Percentiles rank a stretch among this genome's conserved stretches.
Evolutionary conservation across 345 rosid species (phyloP).

Genomic region (Turritis glabra): DNA sequence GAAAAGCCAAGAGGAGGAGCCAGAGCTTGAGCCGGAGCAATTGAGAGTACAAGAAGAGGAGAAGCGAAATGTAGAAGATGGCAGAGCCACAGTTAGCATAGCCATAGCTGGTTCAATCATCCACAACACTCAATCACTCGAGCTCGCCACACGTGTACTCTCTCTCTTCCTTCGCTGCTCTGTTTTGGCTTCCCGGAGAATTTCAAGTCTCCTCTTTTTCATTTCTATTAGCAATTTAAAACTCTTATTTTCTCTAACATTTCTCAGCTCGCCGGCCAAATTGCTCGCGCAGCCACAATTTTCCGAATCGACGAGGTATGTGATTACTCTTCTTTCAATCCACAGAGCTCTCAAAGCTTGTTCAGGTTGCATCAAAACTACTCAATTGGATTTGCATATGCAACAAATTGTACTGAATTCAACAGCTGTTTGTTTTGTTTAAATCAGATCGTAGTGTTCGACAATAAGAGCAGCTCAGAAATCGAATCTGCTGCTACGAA

Average conservation of each 20-base stretch:
- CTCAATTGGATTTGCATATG: neutral
- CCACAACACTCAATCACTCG: slow-evolving; percentile 89
- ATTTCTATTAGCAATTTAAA: neutral
- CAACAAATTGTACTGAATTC: neutral
- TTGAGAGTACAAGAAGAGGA: slow-evolving; percentile 13
- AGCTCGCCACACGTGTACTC: slow-evolving; percentile 86
- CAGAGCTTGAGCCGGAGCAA: slow-evolving; percentile 24
- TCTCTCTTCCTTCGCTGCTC: neutral
- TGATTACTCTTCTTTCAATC: neutral
- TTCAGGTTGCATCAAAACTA: neutral
- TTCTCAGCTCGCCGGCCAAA: slow-evolving; percentile 83
- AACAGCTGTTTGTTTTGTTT: neutral
- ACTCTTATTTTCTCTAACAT: neutral
- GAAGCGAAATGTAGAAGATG: slow-evolving; percentile 25
- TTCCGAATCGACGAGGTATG: slow-evolving; percentile 86
- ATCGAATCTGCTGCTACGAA: slow-evolving; percentile 35
- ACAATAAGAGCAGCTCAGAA: slow-evolving; percentile 48
- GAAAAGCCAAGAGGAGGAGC: slow-evolving; percentile 24
- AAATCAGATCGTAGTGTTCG: slow-evolving; percentile 83
- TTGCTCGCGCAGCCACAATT: slow-evolving; percentile 91
- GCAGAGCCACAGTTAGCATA: slow-evolving; percentile 62
- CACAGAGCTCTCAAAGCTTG: neutral
- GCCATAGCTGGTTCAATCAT: slow-evolving; percentile 97
- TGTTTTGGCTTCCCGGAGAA: neutral
- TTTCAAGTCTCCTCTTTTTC: neutral